Base-by-base conservation (phyloP, 768 basidiomycete genomes). In the Macrolepiota fuliginosa region DNA sequence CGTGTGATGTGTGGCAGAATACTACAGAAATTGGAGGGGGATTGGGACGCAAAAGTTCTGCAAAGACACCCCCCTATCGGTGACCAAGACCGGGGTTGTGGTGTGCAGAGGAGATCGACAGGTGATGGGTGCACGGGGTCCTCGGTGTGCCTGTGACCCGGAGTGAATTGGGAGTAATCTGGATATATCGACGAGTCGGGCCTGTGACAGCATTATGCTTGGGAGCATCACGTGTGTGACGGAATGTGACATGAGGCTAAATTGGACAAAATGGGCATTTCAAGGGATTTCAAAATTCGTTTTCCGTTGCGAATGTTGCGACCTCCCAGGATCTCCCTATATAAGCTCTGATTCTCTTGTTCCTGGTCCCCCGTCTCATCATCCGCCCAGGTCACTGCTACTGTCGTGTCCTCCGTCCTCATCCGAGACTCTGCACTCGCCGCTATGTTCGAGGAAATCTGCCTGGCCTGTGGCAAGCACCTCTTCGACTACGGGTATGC, bases 361-460 rank as follows among this genome's bases (percentile, higher is more conserved):
- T 45, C 65, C 59, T 68, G 58, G 50, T 57, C 61, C 61, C 64
- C 67, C 51, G 64, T 59, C 64, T 61, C 63, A 57, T 40, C 56
- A 45, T 45, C 42, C n/a, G n/a, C n/a, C 42, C n/a, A 45, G 42
- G 42, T 10, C 19, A 42, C 62, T 27, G 27, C 42, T 24, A 37
- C 49, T 40, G 24, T 45, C 49, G 50, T 58, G 15, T 52, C 61
- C 49, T 60, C 53, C 54, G 45, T 55, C 63, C 64, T 56, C 46
- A 12, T 53, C 61, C 39, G 62, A 62, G 45, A 50, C 47, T 61
- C 54, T 54, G 10, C 7, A 7, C 7, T n/a, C 42, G 7, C 17
- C 9, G 17, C 65, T 61, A 92, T 91, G 90, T 91, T 89, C 73
- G 86, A 90, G 81, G 89, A 91, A 79, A 80, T 87, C 68, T 92